Base-by-base conservation (phyloP, 2,329 filamentous ascomycete species). In the Calonectria pseudoturangicola region DNA sequence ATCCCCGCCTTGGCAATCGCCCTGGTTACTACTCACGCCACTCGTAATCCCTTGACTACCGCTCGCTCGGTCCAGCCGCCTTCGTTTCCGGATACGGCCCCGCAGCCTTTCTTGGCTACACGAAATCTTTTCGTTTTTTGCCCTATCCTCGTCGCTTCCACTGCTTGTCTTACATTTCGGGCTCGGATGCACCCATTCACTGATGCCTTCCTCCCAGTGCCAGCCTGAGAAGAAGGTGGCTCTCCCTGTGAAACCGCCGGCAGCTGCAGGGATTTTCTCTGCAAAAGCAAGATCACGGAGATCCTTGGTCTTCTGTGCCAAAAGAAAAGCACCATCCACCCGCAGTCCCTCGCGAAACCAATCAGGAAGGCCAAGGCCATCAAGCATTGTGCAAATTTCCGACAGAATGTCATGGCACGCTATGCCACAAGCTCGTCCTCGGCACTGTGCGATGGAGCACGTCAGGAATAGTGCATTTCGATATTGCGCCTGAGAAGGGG, bases 271-370 rank as follows among this genome's bases (percentile, higher is more conserved):
- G 30, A 89, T 81, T 36, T 81, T 84, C 75, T 91, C 89, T 3
- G 89, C 89, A 76, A 88, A 90, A 12, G 86, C 87, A 48, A 91
- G 84, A 74, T 91, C 89, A 30, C 87, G 83, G 8, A 91, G 81
- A 74, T 89, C 87, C 67, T 87, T 87, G 16, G 88, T 90, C 66
- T 86, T 84, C 71, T 89, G 87, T 1, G 89, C 89, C 33, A 90
- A 80, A 36, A 86, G 79, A 75, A 90, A 89, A 0, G 89, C 89
- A 1, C 85, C 85, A 36, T 89, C 88, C 3, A 83, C 81, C 36
- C 84, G 84, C 41, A 91, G 79, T 25, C 82, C 83, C 36, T 80
- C 74, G 7, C 86, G 73, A 28, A 85, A 80, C 68, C 80, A 81
- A 12, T 74, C 74, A 4, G 81, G 79, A 6, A 87, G 74, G 2